Conservation (phyloP, 1,284 basidiomycete species). For the Trametes versicolor region DNA sequence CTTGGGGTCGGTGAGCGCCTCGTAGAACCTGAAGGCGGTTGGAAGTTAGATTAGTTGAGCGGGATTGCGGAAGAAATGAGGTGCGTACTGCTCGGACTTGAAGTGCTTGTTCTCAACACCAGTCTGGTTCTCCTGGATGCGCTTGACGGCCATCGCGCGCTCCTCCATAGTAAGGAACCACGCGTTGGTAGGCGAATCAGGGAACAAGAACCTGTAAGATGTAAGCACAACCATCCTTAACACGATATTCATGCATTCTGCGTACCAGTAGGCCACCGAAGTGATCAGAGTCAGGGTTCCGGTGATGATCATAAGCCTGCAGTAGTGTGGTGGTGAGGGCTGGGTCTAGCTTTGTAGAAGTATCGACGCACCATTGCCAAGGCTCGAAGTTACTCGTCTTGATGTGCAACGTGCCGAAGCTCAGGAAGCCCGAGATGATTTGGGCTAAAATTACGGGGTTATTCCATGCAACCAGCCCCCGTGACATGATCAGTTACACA, state of each 20-base stretch:
- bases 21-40: constrained; percentile 59
- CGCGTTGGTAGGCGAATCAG: constrained; percentile 74
- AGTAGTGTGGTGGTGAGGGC: not conserved
- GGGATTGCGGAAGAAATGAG: not conserved
- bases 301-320: constrained; percentile 76
- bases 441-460: constrained; percentile 37
- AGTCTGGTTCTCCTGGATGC: constrained; percentile 63
- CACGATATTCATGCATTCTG: not conserved
- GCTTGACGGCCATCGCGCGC: constrained; percentile 68
- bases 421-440: constrained; percentile 77
- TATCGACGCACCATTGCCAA: constrained; percentile 62
- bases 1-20: constrained; percentile 74
- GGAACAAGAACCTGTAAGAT: constrained; percentile 67
- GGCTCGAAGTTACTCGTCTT: constrained; percentile 61
- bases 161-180: constrained; percentile 75
- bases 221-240: constrained; percentile 44
- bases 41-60: not conserved
- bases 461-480: not conserved
- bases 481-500: constrained; percentile 10
- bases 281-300: constrained; percentile 67
- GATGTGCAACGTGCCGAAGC: constrained; percentile 75
- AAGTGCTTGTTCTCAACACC: constrained; percentile 53
- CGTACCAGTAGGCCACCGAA: constrained; percentile 64
- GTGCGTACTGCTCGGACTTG: constrained; percentile 54
- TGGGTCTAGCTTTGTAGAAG: not conserved